Conservation (phyloP, 2,329 filamentous ascomycete genomes). For the Polytolypa hystricis region DNA sequence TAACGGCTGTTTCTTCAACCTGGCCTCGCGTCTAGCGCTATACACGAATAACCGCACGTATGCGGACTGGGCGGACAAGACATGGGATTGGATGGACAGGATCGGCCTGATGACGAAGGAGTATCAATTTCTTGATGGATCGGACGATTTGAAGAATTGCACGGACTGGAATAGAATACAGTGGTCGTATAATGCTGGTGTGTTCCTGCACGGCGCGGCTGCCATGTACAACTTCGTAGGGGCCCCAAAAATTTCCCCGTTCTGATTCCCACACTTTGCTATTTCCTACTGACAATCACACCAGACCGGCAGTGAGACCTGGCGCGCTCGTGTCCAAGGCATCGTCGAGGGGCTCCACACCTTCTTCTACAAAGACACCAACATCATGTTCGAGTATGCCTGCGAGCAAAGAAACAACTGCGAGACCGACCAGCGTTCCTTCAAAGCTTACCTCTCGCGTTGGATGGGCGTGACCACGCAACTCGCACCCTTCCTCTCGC, state of each 20-base stretch:
- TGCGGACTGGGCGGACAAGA: slow-evolving; percentile 27
- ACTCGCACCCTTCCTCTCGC: slow-evolving; percentile 49
- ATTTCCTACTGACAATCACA: slow-evolving; percentile 4
- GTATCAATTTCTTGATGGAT: slow-evolving; percentile 56
- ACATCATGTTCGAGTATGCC: slow-evolving; percentile 52
- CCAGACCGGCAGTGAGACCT: slow-evolving; percentile 35
- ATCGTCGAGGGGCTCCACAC: slow-evolving; percentile 41
- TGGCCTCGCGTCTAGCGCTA: slow-evolving; percentile 32
- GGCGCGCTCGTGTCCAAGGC: slow-evolving; percentile 46
- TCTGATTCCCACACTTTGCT: background rate
- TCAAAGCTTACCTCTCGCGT: slow-evolving; percentile 59
- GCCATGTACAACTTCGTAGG: slow-evolving; percentile 56
- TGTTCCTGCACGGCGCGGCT: slow-evolving; percentile 49
- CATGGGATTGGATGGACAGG: slow-evolving; percentile 31
- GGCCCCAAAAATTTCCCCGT: too few relatives aligned
- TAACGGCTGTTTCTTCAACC: slow-evolving; percentile 42
- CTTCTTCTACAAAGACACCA: slow-evolving; percentile 41
- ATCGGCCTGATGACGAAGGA: slow-evolving; percentile 50
- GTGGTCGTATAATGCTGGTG: slow-evolving; percentile 61
- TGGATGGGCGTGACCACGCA: slow-evolving; percentile 53
- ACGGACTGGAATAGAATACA: slow-evolving; percentile 50
- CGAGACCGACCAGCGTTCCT: slow-evolving; percentile 60
- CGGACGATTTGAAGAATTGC: slow-evolving; percentile 47
- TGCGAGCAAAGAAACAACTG: slow-evolving; percentile 54
- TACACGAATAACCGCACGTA: slow-evolving; percentile 31